Evolutionary conservation across 208 protist genomes (phyloP).

Genomic region (Trypanosoma boissoni): DNA sequence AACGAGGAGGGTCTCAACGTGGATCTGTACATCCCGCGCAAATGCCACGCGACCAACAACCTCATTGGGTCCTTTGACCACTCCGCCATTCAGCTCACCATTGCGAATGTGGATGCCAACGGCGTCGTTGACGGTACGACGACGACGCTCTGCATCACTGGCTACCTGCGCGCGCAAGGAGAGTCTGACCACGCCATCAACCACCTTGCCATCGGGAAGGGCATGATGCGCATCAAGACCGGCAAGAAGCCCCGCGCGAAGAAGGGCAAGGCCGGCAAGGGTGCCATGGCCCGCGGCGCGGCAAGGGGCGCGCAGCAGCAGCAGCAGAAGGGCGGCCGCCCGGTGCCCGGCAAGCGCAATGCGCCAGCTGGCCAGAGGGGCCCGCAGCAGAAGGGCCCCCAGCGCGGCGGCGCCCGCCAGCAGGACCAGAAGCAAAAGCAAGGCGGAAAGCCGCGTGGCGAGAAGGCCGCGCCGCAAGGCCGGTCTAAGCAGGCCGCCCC

Average conservation of each 20-base stretch:
- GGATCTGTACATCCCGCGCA: slow-evolving; percentile 96
- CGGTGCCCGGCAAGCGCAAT: slow-evolving; percentile 18
- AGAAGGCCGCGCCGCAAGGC: slow-evolving; percentile 16
- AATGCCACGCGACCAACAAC: slow-evolving; percentile 96
- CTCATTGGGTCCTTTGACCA: slow-evolving; percentile 95
- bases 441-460: slow-evolving; percentile 7
- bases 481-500: slow-evolving; percentile 7
- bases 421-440: slow-evolving; percentile 2
- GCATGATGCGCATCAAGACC: slow-evolving; percentile 85
- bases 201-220: slow-evolving; percentile 86
- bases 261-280: slow-evolving; percentile 39
- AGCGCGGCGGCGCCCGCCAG: too few species aligned
- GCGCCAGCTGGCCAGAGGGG: slow-evolving; percentile 15
- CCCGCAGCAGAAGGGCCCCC: slow-evolving; percentile 12
- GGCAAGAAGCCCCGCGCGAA: slow-evolving; percentile 75
- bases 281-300: slow-evolving; percentile 19
- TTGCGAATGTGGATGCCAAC: slow-evolving; percentile 92
- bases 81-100: slow-evolving; percentile 95
- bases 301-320: slow-evolving; percentile 9
- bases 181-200: slow-evolving; percentile 95
- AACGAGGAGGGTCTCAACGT: slow-evolving; percentile 93
- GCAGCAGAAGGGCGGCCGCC: slow-evolving; percentile 11
- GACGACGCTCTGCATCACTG: slow-evolving; percentile 94
- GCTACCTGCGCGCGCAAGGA: slow-evolving; percentile 92
- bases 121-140: slow-evolving; percentile 91